Percentiles rank a stretch among this genome's conserved stretches.
phyloP scores from a whole-genome alignment of 768 basidiomycete genomes.

The Termitomyces sp. region DNA sequence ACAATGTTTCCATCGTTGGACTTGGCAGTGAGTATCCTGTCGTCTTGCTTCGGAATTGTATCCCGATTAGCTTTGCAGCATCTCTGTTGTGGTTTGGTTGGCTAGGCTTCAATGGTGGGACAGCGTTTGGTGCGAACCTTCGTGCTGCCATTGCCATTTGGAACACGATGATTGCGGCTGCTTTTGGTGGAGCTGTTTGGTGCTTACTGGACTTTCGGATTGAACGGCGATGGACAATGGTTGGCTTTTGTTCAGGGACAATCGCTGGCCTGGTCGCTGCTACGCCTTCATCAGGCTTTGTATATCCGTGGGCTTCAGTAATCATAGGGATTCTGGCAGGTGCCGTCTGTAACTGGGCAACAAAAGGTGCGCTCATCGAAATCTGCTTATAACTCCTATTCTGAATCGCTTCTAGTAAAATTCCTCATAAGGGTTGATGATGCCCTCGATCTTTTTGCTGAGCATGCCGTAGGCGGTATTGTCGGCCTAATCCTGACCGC shows the following conservation, averaged over 20 bases:
- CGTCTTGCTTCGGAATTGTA: background rate
- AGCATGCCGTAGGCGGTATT: conserved; percentile 84
- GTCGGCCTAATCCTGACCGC: conserved; percentile 68
- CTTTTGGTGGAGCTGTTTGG: conserved; percentile 81
- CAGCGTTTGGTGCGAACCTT: conserved; percentile 82
- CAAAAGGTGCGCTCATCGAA: conserved; percentile 49
- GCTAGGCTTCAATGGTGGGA: conserved; percentile 90
- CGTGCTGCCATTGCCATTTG: conserved; percentile 81
- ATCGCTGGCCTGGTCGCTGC: conserved; percentile 87
- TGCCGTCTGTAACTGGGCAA: conserved; percentile 74
- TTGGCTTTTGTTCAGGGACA: conserved; percentile 91
- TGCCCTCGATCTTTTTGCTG: conserved; percentile 87
- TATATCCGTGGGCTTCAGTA: conserved; percentile 73
- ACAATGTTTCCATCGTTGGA: conserved; percentile 79
- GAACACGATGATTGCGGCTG: conserved; percentile 85
- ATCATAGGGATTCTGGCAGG: conserved; percentile 73
- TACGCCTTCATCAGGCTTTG: conserved; percentile 81
- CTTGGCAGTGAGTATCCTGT: conserved; percentile 53
- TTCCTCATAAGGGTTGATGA: conserved; percentile 72
- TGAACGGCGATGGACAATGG: conserved; percentile 82
- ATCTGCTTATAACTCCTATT: background rate
- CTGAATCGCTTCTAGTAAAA: conserved; percentile 44
- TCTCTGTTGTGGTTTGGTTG: conserved; percentile 86
- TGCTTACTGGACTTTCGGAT: conserved; percentile 73
- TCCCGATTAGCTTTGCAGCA: conserved; percentile 23